These are phyloP conservation scores for Chenopodium formosanum DNA, from an alignment of 148 eudicot species.

Conservation along the genomic window DNA sequence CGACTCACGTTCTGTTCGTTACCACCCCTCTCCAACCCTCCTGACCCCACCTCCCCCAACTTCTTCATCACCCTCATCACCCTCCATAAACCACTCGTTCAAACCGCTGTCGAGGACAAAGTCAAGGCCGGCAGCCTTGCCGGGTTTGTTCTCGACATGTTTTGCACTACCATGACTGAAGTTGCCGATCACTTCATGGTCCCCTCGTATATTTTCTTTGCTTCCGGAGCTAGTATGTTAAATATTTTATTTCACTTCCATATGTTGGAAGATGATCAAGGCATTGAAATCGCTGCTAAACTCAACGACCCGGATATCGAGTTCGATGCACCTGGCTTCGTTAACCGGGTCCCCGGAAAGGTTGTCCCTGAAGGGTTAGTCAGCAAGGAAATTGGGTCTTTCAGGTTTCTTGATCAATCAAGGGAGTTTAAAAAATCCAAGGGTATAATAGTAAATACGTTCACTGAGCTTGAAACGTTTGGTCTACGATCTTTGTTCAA, in stretches of 20 bases:
- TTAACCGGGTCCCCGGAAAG: constrained; percentile 13
- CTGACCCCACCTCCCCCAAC: not conserved
- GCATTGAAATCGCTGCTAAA: not conserved
- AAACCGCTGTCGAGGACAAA: constrained; percentile 13
- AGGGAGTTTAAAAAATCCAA: constrained; percentile 26
- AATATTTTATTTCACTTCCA: constrained; percentile 6
- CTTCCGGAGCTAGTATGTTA: constrained; percentile 27
- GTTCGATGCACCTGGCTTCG: constrained; percentile 22
- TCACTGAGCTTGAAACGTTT: constrained; percentile 32
- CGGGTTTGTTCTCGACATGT: constrained; percentile 30
- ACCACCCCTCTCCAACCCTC: constrained; percentile 16
- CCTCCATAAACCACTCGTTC: constrained; percentile 21
- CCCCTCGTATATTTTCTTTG: constrained; percentile 32
- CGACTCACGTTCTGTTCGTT: constrained; percentile 15
- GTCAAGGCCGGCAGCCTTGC: not conserved
- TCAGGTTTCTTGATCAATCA: not conserved
- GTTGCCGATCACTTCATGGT: constrained; percentile 12
- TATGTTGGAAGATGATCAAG: constrained; percentile 1
- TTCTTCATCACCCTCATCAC: not conserved
- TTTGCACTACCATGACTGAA: constrained; percentile 1
- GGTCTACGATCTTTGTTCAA: constrained; percentile 23
- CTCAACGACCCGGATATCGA: constrained; percentile 9
- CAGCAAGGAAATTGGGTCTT: constrained; percentile 14
- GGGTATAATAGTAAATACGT: constrained; percentile 53
- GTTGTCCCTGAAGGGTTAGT: constrained; percentile 15